These are phyloP conservation scores for Byssothecium circinans DNA, from an alignment of 2,329 filamentous ascomycete species.

Conservation along the genomic window DNA sequence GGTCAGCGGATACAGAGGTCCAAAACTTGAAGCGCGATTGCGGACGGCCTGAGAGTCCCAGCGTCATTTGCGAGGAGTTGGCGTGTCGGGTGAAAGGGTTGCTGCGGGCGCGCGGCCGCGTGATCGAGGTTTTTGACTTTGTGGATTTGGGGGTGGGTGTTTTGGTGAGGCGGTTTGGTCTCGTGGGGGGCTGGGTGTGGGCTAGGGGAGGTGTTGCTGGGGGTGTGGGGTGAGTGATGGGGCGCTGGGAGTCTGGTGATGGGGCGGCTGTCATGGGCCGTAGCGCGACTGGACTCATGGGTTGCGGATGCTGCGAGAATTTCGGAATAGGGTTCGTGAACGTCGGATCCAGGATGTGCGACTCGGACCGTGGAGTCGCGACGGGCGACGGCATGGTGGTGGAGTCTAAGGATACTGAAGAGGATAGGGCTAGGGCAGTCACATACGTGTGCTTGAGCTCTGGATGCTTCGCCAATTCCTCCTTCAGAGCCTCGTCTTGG, in stretches of 20 bases:
- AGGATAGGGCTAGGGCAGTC: conserved; percentile 17
- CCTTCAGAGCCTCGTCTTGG: conserved; percentile 52
- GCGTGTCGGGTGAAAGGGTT: conserved; percentile 10
- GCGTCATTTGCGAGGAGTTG: conserved; percentile 23
- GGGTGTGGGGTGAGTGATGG: conserved; percentile 7
- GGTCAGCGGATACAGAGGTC: conserved; percentile 36
- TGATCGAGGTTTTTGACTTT: conserved; percentile 1
- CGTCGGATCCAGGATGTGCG: neutral
- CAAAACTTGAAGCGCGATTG: conserved; percentile 34
- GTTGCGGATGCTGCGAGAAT: neutral
- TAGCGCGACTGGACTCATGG: neutral
- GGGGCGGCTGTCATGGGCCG: neutral
- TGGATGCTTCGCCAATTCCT: conserved; percentile 14
- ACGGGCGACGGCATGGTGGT: conserved; percentile 10
- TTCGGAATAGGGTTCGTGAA: neutral
- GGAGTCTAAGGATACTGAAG: neutral
- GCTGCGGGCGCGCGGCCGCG: conserved; percentile 2
- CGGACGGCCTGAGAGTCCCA: conserved; percentile 30
- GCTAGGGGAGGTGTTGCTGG: conserved; percentile 1
- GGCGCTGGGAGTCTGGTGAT: conserved; percentile 3
- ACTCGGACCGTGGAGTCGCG: conserved; percentile 24
- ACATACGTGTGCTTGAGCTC: conserved; percentile 46
- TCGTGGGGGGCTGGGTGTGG: neutral
- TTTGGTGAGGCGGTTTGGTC: conserved; percentile 4
- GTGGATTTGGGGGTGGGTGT: conserved; percentile 10